Base-by-base conservation (phyloP, 192 early-diverging fungal species). In the Kickxella alabastrina region DNA sequence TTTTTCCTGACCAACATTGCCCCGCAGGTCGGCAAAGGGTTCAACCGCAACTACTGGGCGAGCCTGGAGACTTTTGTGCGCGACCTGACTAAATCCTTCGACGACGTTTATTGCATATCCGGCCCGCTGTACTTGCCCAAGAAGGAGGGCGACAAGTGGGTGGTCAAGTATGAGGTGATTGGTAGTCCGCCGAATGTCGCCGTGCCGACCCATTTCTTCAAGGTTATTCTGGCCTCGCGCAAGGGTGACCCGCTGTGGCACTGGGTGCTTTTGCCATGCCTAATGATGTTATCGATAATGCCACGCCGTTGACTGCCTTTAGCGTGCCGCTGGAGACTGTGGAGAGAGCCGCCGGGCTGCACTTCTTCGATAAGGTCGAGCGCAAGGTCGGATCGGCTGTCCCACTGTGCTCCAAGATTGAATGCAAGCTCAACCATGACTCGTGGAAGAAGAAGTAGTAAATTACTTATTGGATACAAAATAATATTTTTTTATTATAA, bases 21-120 rank as follows among this genome's bases (percentile, higher is more conserved):
- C 22, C 88, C 88, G 10, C 88, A 91, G 55, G 88, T 90, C 28
- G 88, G 88, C 6, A 75, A 80, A 45, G 90, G 85, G 10, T 97
- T 97, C 47, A 97, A 97, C 68, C 82, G 94, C 43, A 88, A 91
- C 55, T 92, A 93, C 69, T 97, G 94, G 94, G 85, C 89, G 25
- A 78, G 82, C 53, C 78, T 97, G 40, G 94, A 97, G 68, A 69
- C 73, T 45, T 92, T 92, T 72, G 84, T 85, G 26, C 80, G 92
- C 25, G 50, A 50, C 7, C 72, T 95, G 26, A 85, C 88, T 1
- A 76, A 77, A 9, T 66, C 54, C 7, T 97, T 91, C 63, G 72
- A 83, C 45, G 85, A 93, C 59, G 89, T 97, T 8, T 89, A 89
- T 54, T 85, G 92, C 23, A 80, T 89, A 40, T 89, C 92, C 0